Percentiles rank a stretch among this genome's conserved stretches.
phyloP scores from a whole-genome alignment of 176 grass and related monocot genomes.

The barley (Hordeum vulgare) region MorexV3_pseudomolecules_assembly NC_058521.1:516331900-516332399 shows the following conservation, averaged over 20 bases:
- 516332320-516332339: slow-evolving; percentile 55
- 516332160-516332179: slow-evolving; percentile 91
- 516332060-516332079: background rate
- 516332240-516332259: slow-evolving; percentile 48
- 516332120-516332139: slow-evolving; percentile 49
- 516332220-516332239: slow-evolving; percentile 41
- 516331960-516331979: background rate
- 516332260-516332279: slow-evolving; percentile 82
- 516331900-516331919: background rate
- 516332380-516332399: slow-evolving; percentile 63
- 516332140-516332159: slow-evolving; percentile 55
- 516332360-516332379: slow-evolving; percentile 45
- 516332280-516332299: slow-evolving; percentile 68
- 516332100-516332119: slow-evolving; percentile 57
- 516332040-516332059: background rate
- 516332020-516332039: background rate
- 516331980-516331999: background rate
- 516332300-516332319: slow-evolving; percentile 88
- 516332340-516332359: slow-evolving; percentile 44
- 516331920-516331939: background rate
- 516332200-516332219: slow-evolving; percentile 57
- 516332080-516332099: background rate
- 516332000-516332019: background rate
- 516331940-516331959: background rate
- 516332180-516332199: slow-evolving; percentile 58